These are phyloP conservation scores for Hypoxylon sp. DNA, from an alignment of 2,329 filamentous ascomycete species.

Conservation along the genomic window DNA sequence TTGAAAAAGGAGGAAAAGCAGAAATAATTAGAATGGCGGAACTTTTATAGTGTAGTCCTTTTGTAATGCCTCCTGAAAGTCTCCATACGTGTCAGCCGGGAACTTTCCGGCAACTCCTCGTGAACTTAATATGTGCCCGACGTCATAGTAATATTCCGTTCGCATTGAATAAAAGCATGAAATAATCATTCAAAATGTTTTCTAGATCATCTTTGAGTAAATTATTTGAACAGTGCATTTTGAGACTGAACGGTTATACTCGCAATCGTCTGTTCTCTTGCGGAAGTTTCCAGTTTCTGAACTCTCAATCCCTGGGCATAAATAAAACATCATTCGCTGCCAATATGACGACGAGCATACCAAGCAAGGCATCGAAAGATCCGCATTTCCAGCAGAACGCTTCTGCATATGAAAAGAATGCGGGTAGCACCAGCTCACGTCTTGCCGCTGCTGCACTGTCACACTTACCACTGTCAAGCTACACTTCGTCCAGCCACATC, in stretches of 20 bases:
- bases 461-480: slow-evolving; percentile 44
- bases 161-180: not conserved
- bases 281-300: not conserved
- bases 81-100: slow-evolving; percentile 16
- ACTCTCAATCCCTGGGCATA: not conserved
- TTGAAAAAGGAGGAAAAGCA: not conserved
- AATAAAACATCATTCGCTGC: not conserved
- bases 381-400: slow-evolving; percentile 31
- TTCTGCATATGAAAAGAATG: slow-evolving; percentile 43
- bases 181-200: not conserved
- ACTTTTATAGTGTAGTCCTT: not conserved
- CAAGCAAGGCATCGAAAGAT: not conserved
- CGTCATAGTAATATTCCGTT: slow-evolving; percentile 1
- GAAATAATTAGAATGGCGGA: not conserved
- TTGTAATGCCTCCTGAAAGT: not conserved
- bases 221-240: not conserved
- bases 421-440: slow-evolving; percentile 41
- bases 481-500: slow-evolving; percentile 44
- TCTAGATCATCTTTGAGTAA: not conserved
- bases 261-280: not conserved
- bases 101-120: slow-evolving; percentile 29
- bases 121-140: slow-evolving; percentile 19
- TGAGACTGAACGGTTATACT: not conserved
- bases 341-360: slow-evolving; percentile 18
- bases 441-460: slow-evolving; percentile 45